Base-by-base conservation (phyloP, 2,329 filamentous ascomycete species). In the Diaporthe australafricana region DNA sequence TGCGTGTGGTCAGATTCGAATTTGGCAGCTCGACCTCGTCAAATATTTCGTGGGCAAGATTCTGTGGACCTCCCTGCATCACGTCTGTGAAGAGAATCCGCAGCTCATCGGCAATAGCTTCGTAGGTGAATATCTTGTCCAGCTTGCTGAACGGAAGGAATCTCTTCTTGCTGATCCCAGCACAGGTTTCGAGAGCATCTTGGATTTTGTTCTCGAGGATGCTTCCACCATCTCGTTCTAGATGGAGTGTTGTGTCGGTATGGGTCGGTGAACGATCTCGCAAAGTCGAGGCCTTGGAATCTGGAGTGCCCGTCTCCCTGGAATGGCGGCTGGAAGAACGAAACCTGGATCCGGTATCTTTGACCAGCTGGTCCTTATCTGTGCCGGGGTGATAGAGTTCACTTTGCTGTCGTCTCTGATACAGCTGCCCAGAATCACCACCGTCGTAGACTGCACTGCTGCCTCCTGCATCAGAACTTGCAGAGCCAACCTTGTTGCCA, bases 111-210 rank as follows among this genome's bases (percentile, higher is more conserved):
- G 76, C 77, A 52, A 74, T 77, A 53, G 77, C 83, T 75, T 77
- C 74, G 63, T 70, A 76, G 52, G 73, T 81, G 70, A 81, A 80
- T 35, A 82, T 76, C 16, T 77, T 75, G 6, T 62, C 32, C 55
- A 74, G 60, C 47, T 74, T 70, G 14, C 53, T n/a, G 38, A 65
- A 40, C 6, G 68, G 68, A 22, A 70, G 52, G 5, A 70, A 70
- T 14, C 12, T 62, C 6, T 1, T n/a, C 30, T 60, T 22, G 6
- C 25, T 1, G 32, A 48, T 62, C 50, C 17, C 38, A 6, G 66
- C 47, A 1, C 50, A 56, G 16, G 45, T 17, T 6, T 57, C 14
- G 11, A 47, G 57, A 2, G 40, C 57, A 16, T 0, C 25, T 25
- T 32, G 5, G 16, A 62, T 62, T 35, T 1, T 47, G 5, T 1